Evolutionary conservation across 2,329 filamentous ascomycete genomes (phyloP).

Genomic region (Alternaria panax): DNA sequence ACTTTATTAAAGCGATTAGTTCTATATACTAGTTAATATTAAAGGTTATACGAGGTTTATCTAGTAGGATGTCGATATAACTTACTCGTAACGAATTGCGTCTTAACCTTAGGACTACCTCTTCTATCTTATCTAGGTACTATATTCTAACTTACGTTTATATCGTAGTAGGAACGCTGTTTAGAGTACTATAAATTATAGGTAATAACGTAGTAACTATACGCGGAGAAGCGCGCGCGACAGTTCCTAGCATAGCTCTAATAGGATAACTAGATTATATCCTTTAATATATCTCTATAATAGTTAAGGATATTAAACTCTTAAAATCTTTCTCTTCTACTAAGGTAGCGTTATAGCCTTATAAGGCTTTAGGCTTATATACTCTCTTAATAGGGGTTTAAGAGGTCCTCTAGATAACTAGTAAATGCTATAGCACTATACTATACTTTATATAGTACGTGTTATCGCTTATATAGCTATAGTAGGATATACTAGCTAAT

Average conservation of each 20-base stretch:
- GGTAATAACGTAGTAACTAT: not conserved
- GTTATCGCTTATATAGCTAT: not conserved
- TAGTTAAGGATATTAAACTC: not conserved
- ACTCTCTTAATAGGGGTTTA: not conserved
- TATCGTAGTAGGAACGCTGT: not conserved
- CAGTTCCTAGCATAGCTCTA: not conserved
- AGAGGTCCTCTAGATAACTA: not conserved
- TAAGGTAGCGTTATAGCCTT: not conserved
- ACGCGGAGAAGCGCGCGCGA: not conserved
- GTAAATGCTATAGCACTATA: not conserved
- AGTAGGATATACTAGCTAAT: not conserved
- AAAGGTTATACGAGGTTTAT: not conserved
- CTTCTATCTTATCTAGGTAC: not conserved
- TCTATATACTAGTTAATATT: not conserved
- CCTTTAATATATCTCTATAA: not conserved
- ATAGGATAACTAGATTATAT: not conserved
- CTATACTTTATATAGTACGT: not conserved
- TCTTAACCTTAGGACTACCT: not conserved
- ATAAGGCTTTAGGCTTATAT: not conserved
- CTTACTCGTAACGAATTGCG: not conserved
- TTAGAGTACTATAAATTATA: not conserved
- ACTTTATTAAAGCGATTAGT: not conserved
- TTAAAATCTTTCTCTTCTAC: not conserved
- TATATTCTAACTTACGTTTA: not conserved
- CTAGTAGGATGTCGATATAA: not conserved